A percentile compares a stretch with the other conserved stretches of the same genome.
Evolutionary conservation across 345 rosid genomes (phyloP).

Genomic region (Geranium brycei): DNA sequence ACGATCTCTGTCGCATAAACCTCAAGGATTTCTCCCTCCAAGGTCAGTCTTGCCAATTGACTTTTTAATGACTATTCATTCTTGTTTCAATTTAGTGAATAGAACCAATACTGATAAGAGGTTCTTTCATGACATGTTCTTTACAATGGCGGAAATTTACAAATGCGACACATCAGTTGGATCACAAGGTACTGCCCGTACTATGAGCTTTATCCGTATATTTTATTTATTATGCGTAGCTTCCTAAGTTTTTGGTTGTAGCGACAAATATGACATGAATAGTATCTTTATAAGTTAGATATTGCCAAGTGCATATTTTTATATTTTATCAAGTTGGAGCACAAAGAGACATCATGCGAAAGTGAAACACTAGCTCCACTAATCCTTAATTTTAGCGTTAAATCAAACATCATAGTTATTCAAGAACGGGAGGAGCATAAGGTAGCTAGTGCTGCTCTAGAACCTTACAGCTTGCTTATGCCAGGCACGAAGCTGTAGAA

Average conservation of each 20-base stretch:
- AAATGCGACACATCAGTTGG: slow-evolving; percentile 23
- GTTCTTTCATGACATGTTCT: slow-evolving; percentile 9
- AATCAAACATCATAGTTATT: too few relatives aligned
- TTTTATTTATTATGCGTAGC: not conserved
- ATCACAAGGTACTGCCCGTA: slow-evolving; percentile 19
- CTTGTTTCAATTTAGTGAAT: slow-evolving; percentile 5
- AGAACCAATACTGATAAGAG: slow-evolving; percentile 9
- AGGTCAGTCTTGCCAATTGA: slow-evolving; percentile 19
- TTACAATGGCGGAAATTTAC: slow-evolving; percentile 18
- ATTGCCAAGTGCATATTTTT: too few relatives aligned
- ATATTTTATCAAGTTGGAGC: too few relatives aligned
- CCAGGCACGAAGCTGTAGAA: not conserved
- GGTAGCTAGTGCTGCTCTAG: too few relatives aligned
- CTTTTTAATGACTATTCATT: not conserved
- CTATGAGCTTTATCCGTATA: not conserved
- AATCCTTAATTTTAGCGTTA: too few relatives aligned
- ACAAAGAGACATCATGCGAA: too few relatives aligned
- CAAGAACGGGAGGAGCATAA: too few relatives aligned
- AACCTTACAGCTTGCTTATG: too few relatives aligned
- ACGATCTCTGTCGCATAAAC: slow-evolving; percentile 42
- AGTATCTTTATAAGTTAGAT: too few relatives aligned
- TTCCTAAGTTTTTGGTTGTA: too few relatives aligned
- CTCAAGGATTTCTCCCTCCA: slow-evolving; percentile 58
- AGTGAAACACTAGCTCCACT: too few relatives aligned
- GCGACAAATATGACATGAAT: too few relatives aligned